phyloP scores from a whole-genome alignment of 768 basidiomycete genomes.

The Collybia nuda region DNA sequence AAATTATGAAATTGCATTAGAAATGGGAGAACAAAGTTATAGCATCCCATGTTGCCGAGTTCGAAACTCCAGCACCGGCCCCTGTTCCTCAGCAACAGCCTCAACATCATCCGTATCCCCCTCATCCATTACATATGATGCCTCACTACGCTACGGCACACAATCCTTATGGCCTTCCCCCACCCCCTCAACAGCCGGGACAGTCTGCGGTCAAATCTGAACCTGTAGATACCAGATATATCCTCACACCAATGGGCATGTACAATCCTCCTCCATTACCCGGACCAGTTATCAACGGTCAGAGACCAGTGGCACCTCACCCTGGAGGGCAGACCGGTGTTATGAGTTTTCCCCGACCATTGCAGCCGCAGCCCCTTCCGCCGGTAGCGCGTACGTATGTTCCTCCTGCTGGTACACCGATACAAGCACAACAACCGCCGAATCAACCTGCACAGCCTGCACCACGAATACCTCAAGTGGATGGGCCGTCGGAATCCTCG shows the following conservation, averaged over 20 bases:
- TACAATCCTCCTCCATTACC: slow-evolving; percentile 65
- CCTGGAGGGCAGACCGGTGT: slow-evolving; percentile 61
- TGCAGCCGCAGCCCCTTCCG: slow-evolving; percentile 24
- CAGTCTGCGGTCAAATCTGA: slow-evolving; percentile 69
- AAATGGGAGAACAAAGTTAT: slow-evolving; percentile 97
- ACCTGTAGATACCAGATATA: slow-evolving; percentile 68
- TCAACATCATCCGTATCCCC: slow-evolving; percentile 54
- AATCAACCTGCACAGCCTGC: slow-evolving; percentile 2
- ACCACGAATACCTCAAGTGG: slow-evolving; percentile 70
- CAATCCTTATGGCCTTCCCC: slow-evolving; percentile 53
- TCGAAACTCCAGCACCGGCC: slow-evolving; percentile 54
- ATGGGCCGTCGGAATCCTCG: slow-evolving; percentile 77
- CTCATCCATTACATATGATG: slow-evolving; percentile 65
- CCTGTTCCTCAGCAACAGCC: slow-evolving; percentile 45
- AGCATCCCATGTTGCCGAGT: slow-evolving; percentile 93
- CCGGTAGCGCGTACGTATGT: slow-evolving; percentile 24
- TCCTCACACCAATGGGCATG: slow-evolving; percentile 38
- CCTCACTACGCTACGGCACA: slow-evolving; percentile 31
- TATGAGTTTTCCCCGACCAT: slow-evolving; percentile 47
- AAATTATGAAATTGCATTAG: slow-evolving; percentile 38
- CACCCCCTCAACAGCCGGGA: slow-evolving; percentile 38
- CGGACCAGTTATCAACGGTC: slow-evolving; percentile 61
- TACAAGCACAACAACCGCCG: slow-evolving; percentile 11
- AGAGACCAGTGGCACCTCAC: slow-evolving; percentile 43
- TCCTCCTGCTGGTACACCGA: slow-evolving; percentile 14